Evolutionary conservation across 2,329 filamentous ascomycete species (phyloP).

Genomic region (Aspergillus luchuensis): DNA sequence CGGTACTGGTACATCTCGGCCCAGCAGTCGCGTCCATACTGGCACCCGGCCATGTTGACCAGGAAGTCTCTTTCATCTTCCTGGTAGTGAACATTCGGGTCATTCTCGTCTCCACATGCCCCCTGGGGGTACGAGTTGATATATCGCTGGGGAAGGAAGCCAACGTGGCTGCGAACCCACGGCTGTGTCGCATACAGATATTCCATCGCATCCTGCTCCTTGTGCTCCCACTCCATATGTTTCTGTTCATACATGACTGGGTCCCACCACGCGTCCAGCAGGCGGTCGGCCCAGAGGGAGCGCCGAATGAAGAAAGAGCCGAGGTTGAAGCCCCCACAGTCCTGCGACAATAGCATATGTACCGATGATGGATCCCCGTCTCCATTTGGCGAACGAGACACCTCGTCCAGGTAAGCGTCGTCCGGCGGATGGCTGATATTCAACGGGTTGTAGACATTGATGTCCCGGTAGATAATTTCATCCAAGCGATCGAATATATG

Average conservation of each 20-base stretch:
- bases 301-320: slow-evolving; percentile 91
- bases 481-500: slow-evolving; percentile 85
- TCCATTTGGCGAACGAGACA: slow-evolving; percentile 70
- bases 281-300: slow-evolving; percentile 82
- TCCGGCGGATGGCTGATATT: slow-evolving; percentile 85
- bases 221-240: slow-evolving; percentile 99
- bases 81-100: slow-evolving; percentile 81
- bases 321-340: slow-evolving; percentile 94
- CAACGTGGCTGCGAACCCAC: slow-evolving; percentile 86
- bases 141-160: slow-evolving; percentile 85
- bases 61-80: slow-evolving; percentile 85
- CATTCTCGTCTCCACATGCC: slow-evolving; percentile 67
- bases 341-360: slow-evolving; percentile 86
- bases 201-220: slow-evolving; percentile 94
- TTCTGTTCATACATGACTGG: slow-evolving; percentile 96
- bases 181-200: slow-evolving; percentile 88
- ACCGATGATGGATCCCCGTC: slow-evolving; percentile 78
- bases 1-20: slow-evolving; percentile 96
- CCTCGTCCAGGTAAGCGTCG: slow-evolving; percentile 72
- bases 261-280: slow-evolving; percentile 98
- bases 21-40: slow-evolving; percentile 97
- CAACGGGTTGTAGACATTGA: slow-evolving; percentile 92
- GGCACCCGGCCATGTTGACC: slow-evolving; percentile 98
- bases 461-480: slow-evolving; percentile 82
- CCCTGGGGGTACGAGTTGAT: slow-evolving; percentile 94